phyloP scores from a whole-genome alignment of 192 early-diverging fungal genomes.

The Geosiphon pyriformis region DNA sequence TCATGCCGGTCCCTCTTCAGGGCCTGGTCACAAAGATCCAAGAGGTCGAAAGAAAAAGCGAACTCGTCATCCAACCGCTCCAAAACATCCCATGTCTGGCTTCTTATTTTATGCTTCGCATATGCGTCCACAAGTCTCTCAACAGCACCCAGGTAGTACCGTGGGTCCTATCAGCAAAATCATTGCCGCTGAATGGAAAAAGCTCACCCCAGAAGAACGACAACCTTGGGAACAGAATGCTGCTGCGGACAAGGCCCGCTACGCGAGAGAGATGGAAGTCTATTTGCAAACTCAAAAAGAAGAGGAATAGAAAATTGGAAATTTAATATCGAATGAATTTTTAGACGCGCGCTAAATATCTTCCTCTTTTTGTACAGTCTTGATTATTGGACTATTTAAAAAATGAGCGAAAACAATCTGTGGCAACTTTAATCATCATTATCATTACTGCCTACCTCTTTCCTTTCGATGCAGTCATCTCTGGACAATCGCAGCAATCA shows the following conservation, averaged over 20 bases:
- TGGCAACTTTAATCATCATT: no score
- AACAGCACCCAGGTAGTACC: constrained; percentile 59
- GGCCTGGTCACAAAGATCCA: constrained; percentile 31
- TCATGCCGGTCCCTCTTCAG: background rate
- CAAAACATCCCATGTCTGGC: constrained; percentile 83
- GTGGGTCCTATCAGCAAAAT: constrained; percentile 72
- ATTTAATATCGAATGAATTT: no score
- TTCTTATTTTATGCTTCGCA: constrained; percentile 73
- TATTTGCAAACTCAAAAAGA: constrained; percentile 31
- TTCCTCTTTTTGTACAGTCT: no score
- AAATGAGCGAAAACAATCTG: no score
- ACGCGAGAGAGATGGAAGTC: constrained; percentile 60
- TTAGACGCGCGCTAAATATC: no score
- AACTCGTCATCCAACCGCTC: constrained; percentile 66
- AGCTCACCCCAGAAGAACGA: constrained; percentile 46
- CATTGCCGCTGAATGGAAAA: constrained; percentile 64
- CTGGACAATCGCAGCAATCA: no score
- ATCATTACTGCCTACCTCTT: no score
- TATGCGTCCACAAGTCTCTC: constrained; percentile 58
- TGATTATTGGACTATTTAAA: no score
- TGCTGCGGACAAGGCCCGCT: constrained; percentile 57
- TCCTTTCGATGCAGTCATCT: no score
- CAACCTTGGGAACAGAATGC: constrained; percentile 51
- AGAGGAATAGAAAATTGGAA: constrained; percentile 7
- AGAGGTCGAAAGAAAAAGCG: constrained; percentile 57